Conservation (phyloP, 768 basidiomycete species). For the Auriscalpium vulgare region DNA sequence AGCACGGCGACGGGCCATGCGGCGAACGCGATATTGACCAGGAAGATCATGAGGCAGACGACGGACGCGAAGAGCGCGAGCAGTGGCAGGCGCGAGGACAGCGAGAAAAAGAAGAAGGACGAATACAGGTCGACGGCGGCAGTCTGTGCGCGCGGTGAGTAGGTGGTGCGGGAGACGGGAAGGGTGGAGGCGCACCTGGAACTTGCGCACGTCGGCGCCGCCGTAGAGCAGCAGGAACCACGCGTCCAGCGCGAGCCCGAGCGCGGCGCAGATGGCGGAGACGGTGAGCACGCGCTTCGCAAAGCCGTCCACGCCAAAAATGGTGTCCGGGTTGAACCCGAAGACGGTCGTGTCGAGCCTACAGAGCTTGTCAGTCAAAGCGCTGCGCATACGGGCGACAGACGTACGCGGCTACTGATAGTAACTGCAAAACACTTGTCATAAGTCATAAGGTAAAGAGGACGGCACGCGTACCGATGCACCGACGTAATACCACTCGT, state of each 20-base stretch:
- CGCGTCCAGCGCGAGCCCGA: constrained; percentile 54
- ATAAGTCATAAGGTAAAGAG: neutral
- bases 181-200: constrained; percentile 37
- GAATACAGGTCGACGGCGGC: constrained; percentile 49
- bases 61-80: constrained; percentile 52
- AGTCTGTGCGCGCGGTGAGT: constrained; percentile 20
- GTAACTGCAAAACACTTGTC: neutral
- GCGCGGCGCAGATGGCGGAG: constrained; percentile 50
- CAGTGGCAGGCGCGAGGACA: constrained; percentile 55
- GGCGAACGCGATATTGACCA: constrained; percentile 51
- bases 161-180: neutral
- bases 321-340: constrained; percentile 41
- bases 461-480: constrained; percentile 38
- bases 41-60: constrained; percentile 47
- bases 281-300: constrained; percentile 47
- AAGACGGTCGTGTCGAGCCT: constrained; percentile 52
- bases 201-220: constrained; percentile 42
- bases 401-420: constrained; percentile 21
- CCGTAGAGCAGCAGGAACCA: constrained; percentile 63
- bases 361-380: neutral
- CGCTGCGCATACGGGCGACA: too few species aligned
- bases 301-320: constrained; percentile 41
- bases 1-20: constrained; percentile 59
- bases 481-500: constrained; percentile 63
- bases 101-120: constrained; percentile 59